Base-by-base conservation (phyloP, 768 basidiomycete genomes). In the Tylopilus sp. region DNA sequence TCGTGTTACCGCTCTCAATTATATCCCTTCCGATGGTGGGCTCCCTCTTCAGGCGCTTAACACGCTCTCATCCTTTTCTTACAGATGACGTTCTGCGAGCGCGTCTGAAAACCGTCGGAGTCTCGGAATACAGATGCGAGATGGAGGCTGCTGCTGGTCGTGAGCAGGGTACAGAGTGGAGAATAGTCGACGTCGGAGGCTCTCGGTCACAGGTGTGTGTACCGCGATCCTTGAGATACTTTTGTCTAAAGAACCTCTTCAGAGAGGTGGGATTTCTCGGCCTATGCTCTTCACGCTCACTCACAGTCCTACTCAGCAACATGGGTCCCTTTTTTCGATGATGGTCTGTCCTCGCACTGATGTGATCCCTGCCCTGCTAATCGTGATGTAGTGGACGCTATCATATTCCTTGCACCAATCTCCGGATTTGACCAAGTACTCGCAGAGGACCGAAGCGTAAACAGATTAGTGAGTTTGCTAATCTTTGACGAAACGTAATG, bases 81-180 rank as follows among this genome's bases (percentile, higher is more conserved):
- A 26, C 50, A 77, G 79, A 81, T 52, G 79, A 80, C 52, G 78
- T 80, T 23, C 64, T 80, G 41, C 72, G 68, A 48, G 79, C 79
- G 8, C 74, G 79, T 22, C 65, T 80, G 30, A 81, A 81, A 63
- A 80, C 79, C 0, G 84, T 91, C 31, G 88, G 88, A 9, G 87
- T 89, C 8, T 83, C 85, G 3, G 88, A 91, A 66, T 88, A 91
- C 69, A 83, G 78, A 66, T 91, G 89, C 57, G 82, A 88, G 71
- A 88, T 91, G 84, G 88, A 78, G 59, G 78, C 83, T 9, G 75
- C 71, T 6, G 72, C 71, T 23, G 71, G 79, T 20, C 69, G 73
- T 28, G 79, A 80, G 53, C 72, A 73, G 44, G 78, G 79, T 12
- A 73, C 78, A 2, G 76, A 80, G 51, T 79, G 78, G 78, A 71